phyloP scores from a whole-genome alignment of 73 alveolate species.

The Blepharisma japonicum region DNA sequence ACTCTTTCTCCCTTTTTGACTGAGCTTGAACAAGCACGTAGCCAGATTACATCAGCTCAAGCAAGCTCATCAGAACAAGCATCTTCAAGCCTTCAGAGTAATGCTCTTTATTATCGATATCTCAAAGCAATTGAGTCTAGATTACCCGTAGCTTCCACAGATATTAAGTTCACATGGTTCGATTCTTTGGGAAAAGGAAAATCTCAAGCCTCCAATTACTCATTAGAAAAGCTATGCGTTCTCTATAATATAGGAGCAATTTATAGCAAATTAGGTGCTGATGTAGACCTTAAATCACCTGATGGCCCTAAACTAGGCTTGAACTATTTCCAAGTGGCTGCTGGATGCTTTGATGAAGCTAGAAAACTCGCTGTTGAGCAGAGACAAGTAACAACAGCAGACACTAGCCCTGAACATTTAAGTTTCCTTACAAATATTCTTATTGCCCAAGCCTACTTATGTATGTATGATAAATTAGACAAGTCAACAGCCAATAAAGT shows the following conservation, averaged over 20 bases:
- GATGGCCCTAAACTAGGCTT: constrained; percentile 1
- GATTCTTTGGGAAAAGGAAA: neutral
- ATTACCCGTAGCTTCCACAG: constrained; percentile 8
- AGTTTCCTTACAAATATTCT: neutral
- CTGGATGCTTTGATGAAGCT: neutral
- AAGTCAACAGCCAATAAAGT: constrained; percentile 8
- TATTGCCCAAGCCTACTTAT: constrained; percentile 1
- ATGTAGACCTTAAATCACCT: neutral
- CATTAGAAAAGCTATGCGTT: neutral
- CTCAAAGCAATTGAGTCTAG: neutral
- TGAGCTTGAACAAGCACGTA: neutral
- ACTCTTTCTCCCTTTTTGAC: constrained; percentile 5
- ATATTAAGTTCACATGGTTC: constrained; percentile 5
- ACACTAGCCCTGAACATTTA: neutral
- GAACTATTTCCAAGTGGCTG: neutral
- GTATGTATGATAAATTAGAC: constrained; percentile 1
- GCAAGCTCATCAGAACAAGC: neutral
- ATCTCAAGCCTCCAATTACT: neutral
- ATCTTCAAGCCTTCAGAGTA: neutral
- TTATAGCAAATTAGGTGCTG: constrained; percentile 8
- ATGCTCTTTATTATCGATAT: neutral
- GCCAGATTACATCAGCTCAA: neutral
- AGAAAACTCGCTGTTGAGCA: neutral
- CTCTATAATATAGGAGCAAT: neutral
- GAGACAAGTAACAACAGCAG: neutral